phyloP scores from a whole-genome alignment of 768 basidiomycete genomes.

The Lentinula boryana region DNA sequence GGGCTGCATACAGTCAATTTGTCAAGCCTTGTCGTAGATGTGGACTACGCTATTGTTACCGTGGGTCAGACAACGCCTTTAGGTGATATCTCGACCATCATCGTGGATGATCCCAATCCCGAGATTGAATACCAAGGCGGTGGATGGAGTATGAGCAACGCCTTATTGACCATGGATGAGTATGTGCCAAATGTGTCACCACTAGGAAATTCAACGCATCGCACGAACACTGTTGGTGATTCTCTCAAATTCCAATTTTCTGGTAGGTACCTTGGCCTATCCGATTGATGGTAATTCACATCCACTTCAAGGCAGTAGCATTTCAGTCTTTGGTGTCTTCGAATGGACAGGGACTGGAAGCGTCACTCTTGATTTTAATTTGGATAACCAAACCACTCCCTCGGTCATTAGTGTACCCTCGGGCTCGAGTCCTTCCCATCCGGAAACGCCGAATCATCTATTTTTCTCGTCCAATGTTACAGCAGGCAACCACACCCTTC shows the following conservation, averaged over 20 bases:
- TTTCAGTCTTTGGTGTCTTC: not conserved
- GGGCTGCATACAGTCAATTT: not conserved
- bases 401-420: not conserved
- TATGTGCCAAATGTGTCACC: not conserved
- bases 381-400: not conserved
- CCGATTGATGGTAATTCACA: not conserved
- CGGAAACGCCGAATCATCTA: not conserved
- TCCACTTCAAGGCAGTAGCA: not conserved
- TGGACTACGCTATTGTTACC: conserved; percentile 5
- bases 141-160: not conserved
- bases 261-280: not conserved
- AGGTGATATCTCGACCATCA: not conserved
- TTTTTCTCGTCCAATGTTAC: not conserved
- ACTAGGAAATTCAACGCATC: conserved; percentile 3
- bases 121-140: not conserved
- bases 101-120: not conserved
- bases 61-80: conserved; percentile 1
- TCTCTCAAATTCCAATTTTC: not conserved
- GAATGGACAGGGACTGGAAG: not conserved
- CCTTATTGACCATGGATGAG: not conserved
- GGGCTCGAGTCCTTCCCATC: not conserved
- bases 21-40: not conserved
- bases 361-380: not conserved
- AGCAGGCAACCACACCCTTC: not conserved
- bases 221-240: not conserved